Evolutionary conservation across 2,329 filamentous ascomycete genomes (phyloP).

Genomic region (Fusarium tjaetaba): DNA sequence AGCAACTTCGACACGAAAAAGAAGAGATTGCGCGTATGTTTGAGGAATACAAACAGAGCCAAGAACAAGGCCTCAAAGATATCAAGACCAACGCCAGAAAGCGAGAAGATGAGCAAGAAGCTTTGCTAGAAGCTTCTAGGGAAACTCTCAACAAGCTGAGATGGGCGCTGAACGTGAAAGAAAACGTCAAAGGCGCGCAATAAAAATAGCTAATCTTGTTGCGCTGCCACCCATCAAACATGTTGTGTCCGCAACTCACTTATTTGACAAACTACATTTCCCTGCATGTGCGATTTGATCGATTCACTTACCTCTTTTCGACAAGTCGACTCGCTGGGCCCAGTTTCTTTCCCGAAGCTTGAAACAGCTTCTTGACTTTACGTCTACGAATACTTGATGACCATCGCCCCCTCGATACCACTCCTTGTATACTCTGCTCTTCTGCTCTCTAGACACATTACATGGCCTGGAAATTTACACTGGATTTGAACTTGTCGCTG

Average conservation of each 20-base stretch:
- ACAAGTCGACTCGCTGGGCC: constrained; percentile 7
- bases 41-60: constrained; percentile 70
- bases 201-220: constrained; percentile 44
- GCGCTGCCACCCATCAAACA: not conserved
- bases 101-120: constrained; percentile 70
- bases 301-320: not conserved
- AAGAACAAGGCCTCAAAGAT: constrained; percentile 67
- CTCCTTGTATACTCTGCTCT: constrained; percentile 34
- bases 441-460: constrained; percentile 37
- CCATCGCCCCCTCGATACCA: constrained; percentile 39
- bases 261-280: not conserved
- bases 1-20: constrained; percentile 68
- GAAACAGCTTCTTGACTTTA: constrained; percentile 15
- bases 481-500: constrained; percentile 35
- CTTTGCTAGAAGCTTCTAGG: constrained; percentile 66
- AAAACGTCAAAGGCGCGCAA: constrained; percentile 65
- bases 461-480: constrained; percentile 39
- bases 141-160: constrained; percentile 73
- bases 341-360: constrained; percentile 12
- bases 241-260: not conserved
- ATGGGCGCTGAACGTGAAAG: constrained; percentile 77
- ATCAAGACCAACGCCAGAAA: constrained; percentile 67
- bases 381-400: constrained; percentile 35
- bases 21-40: constrained; percentile 69
- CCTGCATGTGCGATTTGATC: not conserved